A percentile compares a stretch with the other conserved stretches of the same genome.
Conservation (phyloP, 495 filamentous ascomycete genomes). For the Penicillium paxilli region DNA sequence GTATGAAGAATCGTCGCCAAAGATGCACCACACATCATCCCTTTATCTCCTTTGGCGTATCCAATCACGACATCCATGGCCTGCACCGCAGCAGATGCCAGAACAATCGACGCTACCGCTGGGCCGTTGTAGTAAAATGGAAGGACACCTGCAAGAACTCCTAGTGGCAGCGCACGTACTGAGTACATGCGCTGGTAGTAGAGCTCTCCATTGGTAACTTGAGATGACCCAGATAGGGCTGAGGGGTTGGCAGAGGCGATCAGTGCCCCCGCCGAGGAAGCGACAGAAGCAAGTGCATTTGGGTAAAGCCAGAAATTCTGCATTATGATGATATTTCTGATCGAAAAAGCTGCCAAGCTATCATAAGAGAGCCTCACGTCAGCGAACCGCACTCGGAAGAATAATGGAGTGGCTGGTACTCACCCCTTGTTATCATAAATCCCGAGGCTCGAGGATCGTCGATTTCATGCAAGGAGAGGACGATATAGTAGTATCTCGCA, state of each 20-base stretch:
- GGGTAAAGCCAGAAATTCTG: neutral
- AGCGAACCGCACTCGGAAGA: no score
- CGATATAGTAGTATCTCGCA: no score
- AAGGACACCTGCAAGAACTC: neutral
- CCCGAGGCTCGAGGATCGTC: no score
- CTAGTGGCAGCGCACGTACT: neutral
- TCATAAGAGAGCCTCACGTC: no score
- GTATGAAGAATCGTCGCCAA: neutral
- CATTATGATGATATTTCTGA: neutral
- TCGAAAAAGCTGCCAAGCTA: no score
- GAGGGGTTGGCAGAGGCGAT: neutral
- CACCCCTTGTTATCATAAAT: no score
- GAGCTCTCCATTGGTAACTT: neutral
- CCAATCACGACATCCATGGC: neutral
- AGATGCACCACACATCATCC: constrained; percentile 2
- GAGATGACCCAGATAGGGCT: neutral
- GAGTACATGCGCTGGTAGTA: constrained; percentile 6
- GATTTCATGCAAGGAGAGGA: no score
- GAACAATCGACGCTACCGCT: neutral
- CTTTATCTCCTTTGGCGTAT: neutral
- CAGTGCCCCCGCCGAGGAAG: neutral
- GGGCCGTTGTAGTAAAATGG: neutral
- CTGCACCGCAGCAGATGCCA: neutral
- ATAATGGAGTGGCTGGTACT: no score
- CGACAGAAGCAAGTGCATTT: neutral